Percentiles rank a stretch among this genome's conserved stretches.
These are phyloP conservation scores for Caryopteris hybrid DNA, from an alignment of 305 asterid species.

Conservation along the genomic window DNA sequence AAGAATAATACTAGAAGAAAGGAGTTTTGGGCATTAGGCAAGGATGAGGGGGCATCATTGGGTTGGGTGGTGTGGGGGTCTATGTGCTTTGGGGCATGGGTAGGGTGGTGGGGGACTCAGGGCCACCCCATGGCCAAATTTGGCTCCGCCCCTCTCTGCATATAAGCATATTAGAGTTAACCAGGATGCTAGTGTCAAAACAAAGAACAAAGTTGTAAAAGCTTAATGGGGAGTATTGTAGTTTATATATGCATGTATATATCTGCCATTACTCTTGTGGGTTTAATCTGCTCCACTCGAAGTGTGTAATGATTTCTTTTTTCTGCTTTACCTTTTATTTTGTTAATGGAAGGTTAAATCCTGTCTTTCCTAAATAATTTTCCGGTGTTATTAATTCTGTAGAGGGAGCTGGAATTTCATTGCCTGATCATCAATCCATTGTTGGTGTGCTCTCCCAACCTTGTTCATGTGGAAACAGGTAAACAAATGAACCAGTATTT, in stretches of 20 bases:
- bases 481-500: constrained; percentile 8
- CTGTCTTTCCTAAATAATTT: neutral
- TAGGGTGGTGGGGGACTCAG: no score
- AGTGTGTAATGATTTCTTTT: constrained; percentile 1
- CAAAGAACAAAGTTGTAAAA: constrained; percentile 6
- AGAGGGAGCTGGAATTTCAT: constrained; percentile 72
- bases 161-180: neutral
- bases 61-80: no score
- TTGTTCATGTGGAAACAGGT: constrained; percentile 82
- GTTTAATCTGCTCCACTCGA: constrained; percentile 11
- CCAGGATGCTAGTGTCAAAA: neutral
- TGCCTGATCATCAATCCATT: constrained; percentile 63
- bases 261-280: neutral
- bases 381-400: constrained; percentile 27
- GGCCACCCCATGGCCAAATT: no score
- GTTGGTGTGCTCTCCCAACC: constrained; percentile 94
- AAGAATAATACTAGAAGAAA: no score
- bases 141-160: no score
- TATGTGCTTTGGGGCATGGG: no score
- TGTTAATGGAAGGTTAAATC: constrained; percentile 4
- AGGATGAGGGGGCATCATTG: no score
- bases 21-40: no score
- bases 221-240: constrained; percentile 5
- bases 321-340: neutral
- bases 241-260: neutral